Percentiles rank a stretch among this genome's conserved stretches.
phyloP scores from a whole-genome alignment of 345 rosid species.

The Eucalyptus grandis region DNA sequence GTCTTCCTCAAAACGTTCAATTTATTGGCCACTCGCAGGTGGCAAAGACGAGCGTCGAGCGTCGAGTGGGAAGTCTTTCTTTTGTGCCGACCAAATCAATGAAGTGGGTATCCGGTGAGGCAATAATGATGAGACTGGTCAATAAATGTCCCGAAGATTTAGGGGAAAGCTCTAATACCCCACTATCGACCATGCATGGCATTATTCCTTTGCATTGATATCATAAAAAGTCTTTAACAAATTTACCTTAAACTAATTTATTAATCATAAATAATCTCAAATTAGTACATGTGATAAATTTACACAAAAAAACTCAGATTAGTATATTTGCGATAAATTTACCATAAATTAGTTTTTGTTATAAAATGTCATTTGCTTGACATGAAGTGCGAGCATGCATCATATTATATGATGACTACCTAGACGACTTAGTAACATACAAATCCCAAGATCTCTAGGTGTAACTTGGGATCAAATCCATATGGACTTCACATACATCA shows the following conservation, averaged over 20 bases:
- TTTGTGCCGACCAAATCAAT: not conserved
- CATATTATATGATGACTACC: not conserved
- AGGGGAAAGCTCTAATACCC: not conserved
- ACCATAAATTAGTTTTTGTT: fast-evolving
- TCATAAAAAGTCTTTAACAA: too few relatives aligned
- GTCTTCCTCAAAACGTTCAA: not conserved
- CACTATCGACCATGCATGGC: not conserved
- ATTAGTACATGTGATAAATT: too few relatives aligned
- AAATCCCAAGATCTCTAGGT: not conserved
- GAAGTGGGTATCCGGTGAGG: not conserved
- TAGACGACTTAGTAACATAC: not conserved
- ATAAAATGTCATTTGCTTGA: not conserved
- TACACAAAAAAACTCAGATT: too few relatives aligned
- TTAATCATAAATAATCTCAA: too few relatives aligned
- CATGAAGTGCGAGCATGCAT: not conserved
- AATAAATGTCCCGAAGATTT: not conserved
- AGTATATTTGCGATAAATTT: fast-evolving
- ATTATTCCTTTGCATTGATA: too few relatives aligned
- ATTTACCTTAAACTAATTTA: too few relatives aligned
- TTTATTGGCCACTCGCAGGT: not conserved
- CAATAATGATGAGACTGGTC: too few relatives aligned
- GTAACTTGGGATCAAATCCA: not conserved
- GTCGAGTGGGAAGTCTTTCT: not conserved
- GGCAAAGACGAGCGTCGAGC: not conserved
- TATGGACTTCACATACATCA: not conserved